These are phyloP conservation scores for Hypoxylon sp. DNA, from an alignment of 2,329 filamentous ascomycete species.

Conservation along the genomic window DNA sequence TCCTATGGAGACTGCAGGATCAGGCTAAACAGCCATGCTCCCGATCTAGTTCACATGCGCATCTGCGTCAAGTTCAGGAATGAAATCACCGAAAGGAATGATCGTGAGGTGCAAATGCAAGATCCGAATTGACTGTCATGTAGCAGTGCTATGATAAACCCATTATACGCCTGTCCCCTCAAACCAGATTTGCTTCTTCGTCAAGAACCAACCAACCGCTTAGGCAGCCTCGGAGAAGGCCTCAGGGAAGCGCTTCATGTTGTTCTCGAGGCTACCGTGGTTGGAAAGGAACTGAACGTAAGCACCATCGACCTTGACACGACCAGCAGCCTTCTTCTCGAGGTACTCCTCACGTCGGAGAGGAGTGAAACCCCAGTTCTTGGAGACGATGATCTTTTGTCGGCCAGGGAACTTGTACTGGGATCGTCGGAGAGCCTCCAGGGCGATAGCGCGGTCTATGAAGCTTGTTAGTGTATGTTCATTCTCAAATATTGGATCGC, in stretches of 20 bases:
- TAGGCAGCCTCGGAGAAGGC: constrained; percentile 73
- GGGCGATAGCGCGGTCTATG: constrained; percentile 84
- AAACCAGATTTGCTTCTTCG: constrained; percentile 44
- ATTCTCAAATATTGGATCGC: neutral
- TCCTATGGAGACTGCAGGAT: neutral
- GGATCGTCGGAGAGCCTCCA: constrained; percentile 98
- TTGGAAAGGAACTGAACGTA: constrained; percentile 99
- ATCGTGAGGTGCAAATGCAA: constrained; percentile 46
- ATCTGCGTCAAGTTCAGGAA: constrained; percentile 1
- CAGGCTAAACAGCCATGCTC: neutral
- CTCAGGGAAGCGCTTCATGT: constrained; percentile 94
- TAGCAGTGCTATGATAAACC: constrained; percentile 48
- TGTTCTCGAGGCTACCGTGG: constrained; percentile 84
- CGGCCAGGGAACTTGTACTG: constrained; percentile 99
- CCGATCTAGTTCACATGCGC: constrained; percentile 2
- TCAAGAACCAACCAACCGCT: constrained; percentile 34
- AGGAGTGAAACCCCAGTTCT: constrained; percentile 99
- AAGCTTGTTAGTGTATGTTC: constrained; percentile 39
- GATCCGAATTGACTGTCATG: constrained; percentile 47
- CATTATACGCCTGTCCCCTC: constrained; percentile 46
- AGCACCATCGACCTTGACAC: constrained; percentile 95
- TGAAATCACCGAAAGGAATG: constrained; percentile 2
- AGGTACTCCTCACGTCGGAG: constrained; percentile 98
- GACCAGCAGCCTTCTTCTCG: constrained; percentile 90
- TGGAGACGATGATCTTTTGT: constrained; percentile 99